Percentiles rank a stretch among this genome's conserved stretches.
Conservation (phyloP, 1,284 basidiomycete species). For the Amylostereum areolatum region DNA sequence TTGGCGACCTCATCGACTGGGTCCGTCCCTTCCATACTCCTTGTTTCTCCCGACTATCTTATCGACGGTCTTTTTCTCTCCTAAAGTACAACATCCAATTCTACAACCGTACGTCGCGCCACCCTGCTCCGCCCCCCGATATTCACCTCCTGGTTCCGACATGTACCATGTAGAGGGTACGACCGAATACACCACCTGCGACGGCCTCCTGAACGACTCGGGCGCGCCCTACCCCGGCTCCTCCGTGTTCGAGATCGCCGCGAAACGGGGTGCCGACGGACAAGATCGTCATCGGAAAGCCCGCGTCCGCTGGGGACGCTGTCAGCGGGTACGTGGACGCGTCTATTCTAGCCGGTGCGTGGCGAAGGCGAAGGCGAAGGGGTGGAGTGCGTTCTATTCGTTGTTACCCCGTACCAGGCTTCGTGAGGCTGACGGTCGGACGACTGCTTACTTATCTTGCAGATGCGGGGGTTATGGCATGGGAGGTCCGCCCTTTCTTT, state of each 20-base stretch:
- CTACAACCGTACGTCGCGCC: slow-evolving; percentile 55
- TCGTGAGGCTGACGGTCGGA: too few species aligned
- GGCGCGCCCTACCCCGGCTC: slow-evolving; percentile 44
- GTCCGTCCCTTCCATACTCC: slow-evolving; percentile 16
- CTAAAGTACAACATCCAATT: slow-evolving; percentile 44
- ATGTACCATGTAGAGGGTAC: slow-evolving; percentile 39
- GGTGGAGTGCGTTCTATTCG: slow-evolving; percentile 37
- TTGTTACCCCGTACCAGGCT: too few species aligned
- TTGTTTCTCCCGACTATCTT: background rate
- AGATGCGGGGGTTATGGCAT: slow-evolving; percentile 45
- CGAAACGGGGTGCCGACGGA: slow-evolving; percentile 44
- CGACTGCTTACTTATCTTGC: too few species aligned
- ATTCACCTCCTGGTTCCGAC: slow-evolving; percentile 32
- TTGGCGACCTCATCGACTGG: slow-evolving; percentile 43
- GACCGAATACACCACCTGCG: slow-evolving; percentile 53
- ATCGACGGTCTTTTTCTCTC: background rate
- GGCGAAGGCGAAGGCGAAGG: slow-evolving; percentile 42
- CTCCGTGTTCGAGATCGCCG: slow-evolving; percentile 55
- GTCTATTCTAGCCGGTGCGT: slow-evolving; percentile 50
- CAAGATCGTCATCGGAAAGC: slow-evolving; percentile 60
- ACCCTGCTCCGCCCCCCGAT: too few species aligned
- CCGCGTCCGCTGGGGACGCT: slow-evolving; percentile 45
- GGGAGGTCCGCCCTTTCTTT: slow-evolving; percentile 31
- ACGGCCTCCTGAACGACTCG: slow-evolving; percentile 45
- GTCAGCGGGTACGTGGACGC: slow-evolving; percentile 53